Base-by-base conservation (phyloP, 2,329 filamentous ascomycete genomes). In the Zymoseptoria crescenta region DNA sequence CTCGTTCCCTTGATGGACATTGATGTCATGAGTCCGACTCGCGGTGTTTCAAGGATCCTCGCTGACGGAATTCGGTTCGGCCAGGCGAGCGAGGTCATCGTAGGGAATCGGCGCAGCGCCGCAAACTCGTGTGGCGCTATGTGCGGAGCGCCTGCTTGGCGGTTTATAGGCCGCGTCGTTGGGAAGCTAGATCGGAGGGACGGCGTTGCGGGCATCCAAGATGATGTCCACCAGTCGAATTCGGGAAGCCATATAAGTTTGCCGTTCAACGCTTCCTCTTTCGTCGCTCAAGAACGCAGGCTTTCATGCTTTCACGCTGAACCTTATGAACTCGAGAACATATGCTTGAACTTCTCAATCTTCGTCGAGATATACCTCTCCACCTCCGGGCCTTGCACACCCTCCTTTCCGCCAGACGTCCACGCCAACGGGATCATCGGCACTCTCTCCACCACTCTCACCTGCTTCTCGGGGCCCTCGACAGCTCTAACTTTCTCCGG, bases 381-480 rank as follows among this genome's bases (percentile, higher is more conserved):
- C 52, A 97, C 89, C 76, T 99, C 94, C 56, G 86, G 83, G 69
- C 93, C 93, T 61, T 85, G 83, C 62, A 97, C 90, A 0, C 94
- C 94, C 49, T 87, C 87, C 67, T 86, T 84, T 4, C 84, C 83
- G 1, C 89, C 90, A 8, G 81, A 83, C 71, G 89, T 89, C 94
- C 94, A 99, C 8, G 91, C 92, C 61, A 97, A 73, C 2, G 94
- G 94, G 59, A 99, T 87, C 94, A 99, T 99, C 1, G 92, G 87
- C 10, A 99, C 92, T 52, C 94, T 79, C 75, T 97, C 93, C 65
- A 83, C 89, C 1, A 99, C 94, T 8, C 88, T 81, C 10, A 99
- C 81, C 75, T 99, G 93, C 9, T 91, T 80, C 65, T 89, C 89
- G 0, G 92, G 92, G 0, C 94, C 94, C 73, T 99, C 94, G 0